A percentile compares a stretch with the other conserved stretches of the same genome.
These are phyloP conservation scores for Atkinsonella hypoxylon DNA, from an alignment of 2,329 filamentous ascomycete genomes.

Conservation along the genomic window DNA sequence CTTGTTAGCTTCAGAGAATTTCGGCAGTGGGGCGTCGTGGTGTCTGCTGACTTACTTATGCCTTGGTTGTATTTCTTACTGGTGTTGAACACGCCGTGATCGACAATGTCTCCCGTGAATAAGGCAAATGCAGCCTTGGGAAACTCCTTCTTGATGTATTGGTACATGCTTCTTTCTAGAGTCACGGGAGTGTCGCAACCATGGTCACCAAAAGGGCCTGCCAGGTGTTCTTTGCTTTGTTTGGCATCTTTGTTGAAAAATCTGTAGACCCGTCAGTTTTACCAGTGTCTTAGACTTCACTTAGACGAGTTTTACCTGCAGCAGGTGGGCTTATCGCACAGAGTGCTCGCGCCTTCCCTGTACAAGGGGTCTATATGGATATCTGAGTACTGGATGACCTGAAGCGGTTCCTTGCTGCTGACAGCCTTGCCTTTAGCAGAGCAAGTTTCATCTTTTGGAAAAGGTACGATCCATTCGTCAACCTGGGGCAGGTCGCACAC, in stretches of 20 bases:
- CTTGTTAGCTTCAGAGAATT: background rate
- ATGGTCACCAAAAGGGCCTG: constrained; percentile 37
- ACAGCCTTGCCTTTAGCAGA: constrained; percentile 16
- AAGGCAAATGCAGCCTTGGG: constrained; percentile 38
- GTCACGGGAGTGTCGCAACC: constrained; percentile 37
- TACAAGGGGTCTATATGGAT: constrained; percentile 46
- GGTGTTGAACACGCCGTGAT: constrained; percentile 36
- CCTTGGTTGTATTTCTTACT: constrained; percentile 19
- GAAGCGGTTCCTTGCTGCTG: constrained; percentile 33
- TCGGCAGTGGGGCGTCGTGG: too few relatives aligned
- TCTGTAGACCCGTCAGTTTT: constrained; percentile 15
- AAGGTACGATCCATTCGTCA: constrained; percentile 27
- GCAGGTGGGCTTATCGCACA: constrained; percentile 47
- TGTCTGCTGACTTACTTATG: constrained; percentile 12
- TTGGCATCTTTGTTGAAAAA: constrained; percentile 31
- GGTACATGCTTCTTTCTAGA: constrained; percentile 42
- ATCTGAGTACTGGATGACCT: constrained; percentile 46
- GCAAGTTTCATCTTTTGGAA: constrained; percentile 28
- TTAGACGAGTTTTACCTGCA: constrained; percentile 27
- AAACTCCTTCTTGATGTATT: constrained; percentile 32
- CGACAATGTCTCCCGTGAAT: constrained; percentile 46
- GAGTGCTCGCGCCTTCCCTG: constrained; percentile 35
- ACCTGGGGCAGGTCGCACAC: constrained; percentile 36
- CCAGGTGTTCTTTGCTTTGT: constrained; percentile 32
- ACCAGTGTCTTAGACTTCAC: too few relatives aligned